Conservation (phyloP, 306 rosid genomes). For the Medicago arabica region DNA sequence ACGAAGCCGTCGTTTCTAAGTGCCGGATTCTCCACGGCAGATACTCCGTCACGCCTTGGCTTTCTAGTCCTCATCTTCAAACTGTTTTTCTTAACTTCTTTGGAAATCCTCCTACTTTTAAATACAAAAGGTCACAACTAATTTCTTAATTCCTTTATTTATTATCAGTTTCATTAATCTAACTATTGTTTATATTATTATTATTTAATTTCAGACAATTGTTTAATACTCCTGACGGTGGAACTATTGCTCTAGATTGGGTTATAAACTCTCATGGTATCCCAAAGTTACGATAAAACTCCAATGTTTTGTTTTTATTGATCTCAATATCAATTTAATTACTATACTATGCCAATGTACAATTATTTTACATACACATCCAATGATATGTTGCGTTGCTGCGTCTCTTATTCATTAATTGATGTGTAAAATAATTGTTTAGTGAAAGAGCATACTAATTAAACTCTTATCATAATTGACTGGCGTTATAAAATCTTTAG, state of each 20-base stretch:
- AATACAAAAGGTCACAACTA: constrained; percentile 59
- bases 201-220: constrained; percentile 58
- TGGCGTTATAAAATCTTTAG: too few species aligned
- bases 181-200: constrained; percentile 1
- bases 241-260: constrained; percentile 85
- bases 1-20: constrained; percentile 73
- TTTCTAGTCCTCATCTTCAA: constrained; percentile 85
- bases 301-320: too few species aligned
- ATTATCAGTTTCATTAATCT: constrained; percentile 24
- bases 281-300: too few species aligned
- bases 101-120: constrained; percentile 75
- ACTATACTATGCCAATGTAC: too few species aligned
- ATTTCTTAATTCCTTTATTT: background rate
- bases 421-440: too few species aligned
- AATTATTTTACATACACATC: too few species aligned
- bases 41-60: constrained; percentile 81
- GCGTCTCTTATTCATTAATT: too few species aligned
- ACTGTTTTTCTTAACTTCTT: constrained; percentile 70
- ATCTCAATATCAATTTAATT: too few species aligned
- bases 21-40: constrained; percentile 73
- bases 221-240: constrained; percentile 64
- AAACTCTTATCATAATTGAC: too few species aligned
- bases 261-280: constrained; percentile 60
- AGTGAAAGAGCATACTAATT: too few species aligned
- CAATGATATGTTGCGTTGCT: too few species aligned